These are phyloP conservation scores for Colletotrichum melonis DNA, from an alignment of 2,329 filamentous ascomycete species.

Conservation along the genomic window DNA sequence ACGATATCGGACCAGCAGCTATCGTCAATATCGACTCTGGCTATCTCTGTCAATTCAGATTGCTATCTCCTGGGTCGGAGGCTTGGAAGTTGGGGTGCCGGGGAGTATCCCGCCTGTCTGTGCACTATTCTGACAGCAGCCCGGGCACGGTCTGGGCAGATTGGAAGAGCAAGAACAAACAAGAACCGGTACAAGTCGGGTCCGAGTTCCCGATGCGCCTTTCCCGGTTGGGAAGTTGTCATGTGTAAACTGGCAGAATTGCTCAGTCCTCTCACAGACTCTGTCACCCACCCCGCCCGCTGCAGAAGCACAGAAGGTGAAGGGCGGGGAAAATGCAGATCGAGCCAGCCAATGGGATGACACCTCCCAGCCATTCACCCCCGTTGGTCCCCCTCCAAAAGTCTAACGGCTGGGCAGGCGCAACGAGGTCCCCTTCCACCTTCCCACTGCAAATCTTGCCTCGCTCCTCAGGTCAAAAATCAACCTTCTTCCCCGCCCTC, in stretches of 20 bases:
- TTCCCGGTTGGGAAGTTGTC: constrained; percentile 14
- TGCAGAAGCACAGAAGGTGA: constrained; percentile 28
- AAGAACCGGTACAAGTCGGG: not conserved
- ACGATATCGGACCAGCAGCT: constrained; percentile 28
- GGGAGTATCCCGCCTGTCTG: constrained; percentile 10
- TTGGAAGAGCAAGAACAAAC: too few species aligned
- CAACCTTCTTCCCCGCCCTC: constrained; percentile 35
- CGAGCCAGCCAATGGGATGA: constrained; percentile 10
- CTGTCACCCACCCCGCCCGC: constrained; percentile 17
- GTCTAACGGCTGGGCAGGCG: constrained; percentile 26
- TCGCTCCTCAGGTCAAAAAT: constrained; percentile 35
- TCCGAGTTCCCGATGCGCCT: not conserved
- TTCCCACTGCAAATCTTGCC: constrained; percentile 36
- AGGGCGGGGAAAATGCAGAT: constrained; percentile 1
- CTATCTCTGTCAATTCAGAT: not conserved
- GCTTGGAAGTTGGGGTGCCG: not conserved
- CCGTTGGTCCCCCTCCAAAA: not conserved
- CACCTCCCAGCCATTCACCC: constrained; percentile 1
- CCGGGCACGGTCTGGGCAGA: not conserved
- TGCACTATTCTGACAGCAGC: constrained; percentile 16
- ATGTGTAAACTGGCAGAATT: constrained; percentile 19
- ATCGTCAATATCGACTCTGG: constrained; percentile 3
- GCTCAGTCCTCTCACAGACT: not conserved
- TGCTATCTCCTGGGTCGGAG: not conserved
- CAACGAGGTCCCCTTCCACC: constrained; percentile 22